Percentiles rank a stretch among this genome's conserved stretches.
Conservation (phyloP, 2,329 filamentous ascomycete species). For the Thyridium curvatum region DNA sequence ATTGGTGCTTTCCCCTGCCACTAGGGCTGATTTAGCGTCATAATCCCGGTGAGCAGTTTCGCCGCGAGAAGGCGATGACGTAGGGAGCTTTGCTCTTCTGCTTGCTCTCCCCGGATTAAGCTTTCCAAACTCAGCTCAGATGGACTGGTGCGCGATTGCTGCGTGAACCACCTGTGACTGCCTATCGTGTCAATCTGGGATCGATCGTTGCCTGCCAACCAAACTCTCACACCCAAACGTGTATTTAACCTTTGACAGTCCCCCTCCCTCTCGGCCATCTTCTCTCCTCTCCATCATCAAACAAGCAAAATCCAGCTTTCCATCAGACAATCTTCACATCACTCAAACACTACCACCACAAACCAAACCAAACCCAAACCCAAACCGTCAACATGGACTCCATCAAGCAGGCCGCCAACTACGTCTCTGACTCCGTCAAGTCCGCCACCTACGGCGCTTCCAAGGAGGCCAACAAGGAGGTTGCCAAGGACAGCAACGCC, state of each 20-base stretch:
- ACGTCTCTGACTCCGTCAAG: slow-evolving; percentile 50
- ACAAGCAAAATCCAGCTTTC: slow-evolving; percentile 2
- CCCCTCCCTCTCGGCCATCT: neutral
- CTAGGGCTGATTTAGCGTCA: too few relatives aligned
- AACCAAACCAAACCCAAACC: slow-evolving; percentile 3
- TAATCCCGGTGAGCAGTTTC: too few relatives aligned
- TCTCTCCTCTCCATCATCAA: slow-evolving; percentile 3
- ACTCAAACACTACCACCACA: slow-evolving; percentile 7
- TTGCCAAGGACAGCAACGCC: slow-evolving; percentile 49
- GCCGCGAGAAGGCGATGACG: too few relatives aligned
- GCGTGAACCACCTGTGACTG: too few relatives aligned
- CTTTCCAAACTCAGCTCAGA: too few relatives aligned
- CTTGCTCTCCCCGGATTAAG: too few relatives aligned
- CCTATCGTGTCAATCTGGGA: too few relatives aligned
- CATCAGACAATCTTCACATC: slow-evolving; percentile 6
- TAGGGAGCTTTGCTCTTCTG: too few relatives aligned
- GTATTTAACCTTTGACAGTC: neutral
- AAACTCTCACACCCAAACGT: too few relatives aligned
- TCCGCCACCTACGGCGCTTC: slow-evolving; percentile 33
- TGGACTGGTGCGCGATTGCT: too few relatives aligned
- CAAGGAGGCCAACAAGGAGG: slow-evolving; percentile 55
- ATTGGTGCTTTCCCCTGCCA: too few relatives aligned
- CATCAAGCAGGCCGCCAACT: slow-evolving; percentile 49
- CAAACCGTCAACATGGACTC: slow-evolving; percentile 28
- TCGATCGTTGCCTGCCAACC: too few relatives aligned